These are phyloP conservation scores for Exophiala sp. DNA, from an alignment of 2,329 filamentous ascomycete species.

Conservation along the genomic window DNA sequence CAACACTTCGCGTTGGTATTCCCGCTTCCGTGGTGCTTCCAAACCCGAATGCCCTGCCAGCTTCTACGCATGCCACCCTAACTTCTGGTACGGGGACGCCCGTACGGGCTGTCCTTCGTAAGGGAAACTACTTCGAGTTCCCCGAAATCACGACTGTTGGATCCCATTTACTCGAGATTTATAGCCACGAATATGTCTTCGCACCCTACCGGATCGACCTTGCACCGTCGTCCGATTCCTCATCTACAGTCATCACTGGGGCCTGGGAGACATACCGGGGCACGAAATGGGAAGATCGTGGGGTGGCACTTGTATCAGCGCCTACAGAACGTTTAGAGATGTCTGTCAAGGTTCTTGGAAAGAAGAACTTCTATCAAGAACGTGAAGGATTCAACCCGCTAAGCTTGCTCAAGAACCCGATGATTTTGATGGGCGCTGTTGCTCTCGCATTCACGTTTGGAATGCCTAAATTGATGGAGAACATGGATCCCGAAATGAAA, in stretches of 20 bases:
- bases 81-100: conserved; percentile 38
- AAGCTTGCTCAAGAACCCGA: conserved; percentile 83
- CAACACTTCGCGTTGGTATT: conserved; percentile 33
- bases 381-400: conserved; percentile 73
- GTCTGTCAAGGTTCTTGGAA: conserved; percentile 59
- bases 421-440: conserved; percentile 88
- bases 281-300: conserved; percentile 28
- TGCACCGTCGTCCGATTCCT: conserved; percentile 32
- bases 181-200: conserved; percentile 71
- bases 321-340: conserved; percentile 48
- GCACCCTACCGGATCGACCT: conserved; percentile 78
- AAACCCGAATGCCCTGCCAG: conserved; percentile 41
- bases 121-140: conserved; percentile 67
- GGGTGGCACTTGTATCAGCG: conserved; percentile 19
- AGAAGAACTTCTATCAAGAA: conserved; percentile 74
- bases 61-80: conserved; percentile 53
- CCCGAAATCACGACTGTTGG: conserved; percentile 58
- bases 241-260: conserved; percentile 34
- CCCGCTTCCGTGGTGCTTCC: conserved; percentile 42
- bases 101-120: conserved; percentile 45
- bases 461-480: conserved; percentile 93
- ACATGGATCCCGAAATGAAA: conserved; percentile 95
- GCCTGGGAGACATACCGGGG: conserved; percentile 27
- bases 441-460: conserved; percentile 81
- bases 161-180: conserved; percentile 78